phyloP scores from a whole-genome alignment of 1,284 basidiomycete species.

The Papiliotrema terrestris region DNA sequence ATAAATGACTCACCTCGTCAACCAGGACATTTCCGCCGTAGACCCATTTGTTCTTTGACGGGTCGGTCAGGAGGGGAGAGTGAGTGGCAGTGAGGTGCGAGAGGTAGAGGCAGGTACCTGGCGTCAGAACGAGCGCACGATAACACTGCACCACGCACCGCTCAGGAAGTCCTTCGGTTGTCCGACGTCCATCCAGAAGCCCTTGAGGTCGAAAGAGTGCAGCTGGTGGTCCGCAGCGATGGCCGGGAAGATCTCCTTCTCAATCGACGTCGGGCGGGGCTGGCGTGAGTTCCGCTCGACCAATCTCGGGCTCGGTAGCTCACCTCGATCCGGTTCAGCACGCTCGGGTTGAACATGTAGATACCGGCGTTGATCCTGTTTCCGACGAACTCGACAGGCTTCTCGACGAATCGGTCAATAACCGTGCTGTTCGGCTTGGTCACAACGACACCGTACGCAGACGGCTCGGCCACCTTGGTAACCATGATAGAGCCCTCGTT shows the following conservation, averaged over 20 bases:
- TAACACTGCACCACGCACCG: constrained; percentile 22
- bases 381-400: constrained; percentile 56
- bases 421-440: constrained; percentile 51
- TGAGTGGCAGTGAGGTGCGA: constrained; percentile 51
- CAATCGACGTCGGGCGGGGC: constrained; percentile 55
- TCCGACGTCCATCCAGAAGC: constrained; percentile 58
- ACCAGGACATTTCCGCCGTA: constrained; percentile 54
- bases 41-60: constrained; percentile 52
- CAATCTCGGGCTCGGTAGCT: constrained; percentile 9
- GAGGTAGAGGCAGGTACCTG: constrained; percentile 55
- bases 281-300: constrained; percentile 8
- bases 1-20: constrained; percentile 44
- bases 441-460: constrained; percentile 56
- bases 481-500: constrained; percentile 57
- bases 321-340: constrained; percentile 54
- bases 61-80: constrained; percentile 50
- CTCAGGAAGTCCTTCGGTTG: constrained; percentile 55
- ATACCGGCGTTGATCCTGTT: constrained; percentile 58
- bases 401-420: constrained; percentile 58
- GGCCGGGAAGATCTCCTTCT: constrained; percentile 55
- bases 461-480: constrained; percentile 57
- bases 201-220: constrained; percentile 54
- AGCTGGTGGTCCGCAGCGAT: constrained; percentile 54
- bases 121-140: neutral
- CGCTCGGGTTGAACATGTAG: constrained; percentile 56